These are phyloP conservation scores for Candida glucosophila DNA, from an alignment of 1,139 yeast species.

Conservation along the genomic window DNA sequence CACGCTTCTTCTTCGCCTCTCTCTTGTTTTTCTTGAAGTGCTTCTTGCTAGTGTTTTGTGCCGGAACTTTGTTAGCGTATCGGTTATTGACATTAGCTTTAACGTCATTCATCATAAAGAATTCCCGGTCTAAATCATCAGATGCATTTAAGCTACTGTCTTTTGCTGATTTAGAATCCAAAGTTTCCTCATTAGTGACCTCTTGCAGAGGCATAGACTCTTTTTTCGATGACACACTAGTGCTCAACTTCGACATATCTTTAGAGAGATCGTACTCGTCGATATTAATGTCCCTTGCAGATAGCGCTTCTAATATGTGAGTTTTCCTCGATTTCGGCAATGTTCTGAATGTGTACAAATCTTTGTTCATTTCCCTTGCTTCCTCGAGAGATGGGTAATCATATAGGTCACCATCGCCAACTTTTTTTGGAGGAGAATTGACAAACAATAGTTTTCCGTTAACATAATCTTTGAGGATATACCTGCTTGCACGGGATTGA, in stretches of 20 bases:
- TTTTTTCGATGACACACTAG: constrained; percentile 60
- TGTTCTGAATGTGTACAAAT: constrained; percentile 53
- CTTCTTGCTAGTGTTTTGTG: background rate
- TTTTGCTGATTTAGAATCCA: too few species aligned
- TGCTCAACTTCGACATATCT: constrained; percentile 66
- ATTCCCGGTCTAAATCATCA: constrained; percentile 75
- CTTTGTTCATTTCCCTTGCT: constrained; percentile 59
- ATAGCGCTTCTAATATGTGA: constrained; percentile 59
- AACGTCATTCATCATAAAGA: constrained; percentile 60
- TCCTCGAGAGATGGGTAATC: constrained; percentile 36
- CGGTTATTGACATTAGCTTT: constrained; percentile 62
- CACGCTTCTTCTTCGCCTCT: constrained; percentile 65
- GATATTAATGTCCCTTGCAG: constrained; percentile 40
- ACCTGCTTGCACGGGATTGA: constrained; percentile 91
- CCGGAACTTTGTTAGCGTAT: constrained; percentile 49
- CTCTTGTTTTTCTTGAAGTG: constrained; percentile 40
- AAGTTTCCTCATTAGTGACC: constrained; percentile 7
- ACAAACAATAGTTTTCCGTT: constrained; percentile 81
- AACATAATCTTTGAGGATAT: constrained; percentile 88
- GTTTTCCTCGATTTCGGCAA: constrained; percentile 66
- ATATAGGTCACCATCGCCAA: constrained; percentile 31
- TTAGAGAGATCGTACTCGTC: constrained; percentile 55
- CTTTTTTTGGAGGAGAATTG: constrained; percentile 74
- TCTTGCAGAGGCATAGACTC: constrained; percentile 9
- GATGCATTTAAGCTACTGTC: too few species aligned